These are phyloP conservation scores for Avicennia marina DNA, from an alignment of 257 asterid species.

Conservation along the genomic window DNA sequence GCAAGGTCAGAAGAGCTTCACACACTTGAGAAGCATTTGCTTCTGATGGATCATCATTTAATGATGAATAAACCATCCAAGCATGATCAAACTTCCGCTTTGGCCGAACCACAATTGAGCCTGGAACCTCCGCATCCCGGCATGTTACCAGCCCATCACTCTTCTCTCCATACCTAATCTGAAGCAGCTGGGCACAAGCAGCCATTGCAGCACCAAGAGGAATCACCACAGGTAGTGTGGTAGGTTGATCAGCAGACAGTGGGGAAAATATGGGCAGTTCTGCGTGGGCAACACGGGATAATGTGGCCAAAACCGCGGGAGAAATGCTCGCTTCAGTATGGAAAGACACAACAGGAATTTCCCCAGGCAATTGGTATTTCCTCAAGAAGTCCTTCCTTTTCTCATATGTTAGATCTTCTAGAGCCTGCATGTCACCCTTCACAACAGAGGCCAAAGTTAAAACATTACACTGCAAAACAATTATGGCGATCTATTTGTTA, in stretches of 20 bases:
- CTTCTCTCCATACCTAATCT: constrained; percentile 84
- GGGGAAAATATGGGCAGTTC: constrained; percentile 45
- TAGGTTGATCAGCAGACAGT: constrained; percentile 42
- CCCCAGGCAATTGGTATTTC: constrained; percentile 62
- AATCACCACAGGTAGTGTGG: constrained; percentile 75
- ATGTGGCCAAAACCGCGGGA: constrained; percentile 81
- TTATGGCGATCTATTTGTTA: too few species aligned
- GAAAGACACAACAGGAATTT: constrained; percentile 82
- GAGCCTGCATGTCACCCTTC: constrained; percentile 95
- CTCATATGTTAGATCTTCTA: constrained; percentile 87
- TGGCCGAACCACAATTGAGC: constrained; percentile 85
- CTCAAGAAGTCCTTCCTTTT: constrained; percentile 74
- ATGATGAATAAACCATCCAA: constrained; percentile 95
- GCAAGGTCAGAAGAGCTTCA: constrained; percentile 82
- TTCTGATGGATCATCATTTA: constrained; percentile 66
- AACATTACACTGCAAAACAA: neutral
- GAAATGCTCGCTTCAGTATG: constrained; percentile 90
- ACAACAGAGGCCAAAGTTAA: constrained; percentile 24
- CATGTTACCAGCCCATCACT: constrained; percentile 94
- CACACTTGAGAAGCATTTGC: constrained; percentile 93
- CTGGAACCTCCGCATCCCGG: constrained; percentile 97
- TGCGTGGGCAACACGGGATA: constrained; percentile 93
- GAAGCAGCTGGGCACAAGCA: constrained; percentile 96
- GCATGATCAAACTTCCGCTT: constrained; percentile 89
- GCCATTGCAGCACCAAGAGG: constrained; percentile 99